These are phyloP conservation scores for Citrus cavaleriei DNA, from an alignment of 345 rosid species.

Conservation along the genomic window DNA sequence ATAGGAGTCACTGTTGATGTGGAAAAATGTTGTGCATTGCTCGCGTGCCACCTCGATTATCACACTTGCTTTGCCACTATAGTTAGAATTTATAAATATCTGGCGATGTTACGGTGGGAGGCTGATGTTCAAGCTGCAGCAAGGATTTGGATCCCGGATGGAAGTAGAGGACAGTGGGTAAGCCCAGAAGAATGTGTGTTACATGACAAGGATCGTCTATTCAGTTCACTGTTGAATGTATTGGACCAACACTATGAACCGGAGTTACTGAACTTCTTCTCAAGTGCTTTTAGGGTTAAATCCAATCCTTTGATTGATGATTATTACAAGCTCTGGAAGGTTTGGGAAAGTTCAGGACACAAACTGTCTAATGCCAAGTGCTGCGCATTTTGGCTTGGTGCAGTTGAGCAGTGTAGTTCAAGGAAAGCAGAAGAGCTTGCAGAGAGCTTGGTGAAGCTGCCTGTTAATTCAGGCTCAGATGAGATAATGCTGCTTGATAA, in stretches of 20 bases:
- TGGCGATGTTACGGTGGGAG: conserved; percentile 32
- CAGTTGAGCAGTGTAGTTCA: conserved; percentile 15
- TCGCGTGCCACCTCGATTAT: conserved; percentile 34
- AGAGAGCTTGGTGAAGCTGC: conserved; percentile 41
- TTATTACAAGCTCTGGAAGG: conserved; percentile 61
- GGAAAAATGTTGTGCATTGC: conserved; percentile 24
- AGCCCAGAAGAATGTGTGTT: conserved; percentile 43
- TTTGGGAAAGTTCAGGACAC: conserved; percentile 42
- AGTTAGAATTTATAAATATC: conserved; percentile 43
- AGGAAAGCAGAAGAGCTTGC: conserved; percentile 23
- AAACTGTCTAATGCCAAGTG: conserved; percentile 44
- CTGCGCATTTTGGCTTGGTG: conserved; percentile 62
- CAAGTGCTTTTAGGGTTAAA: conserved; percentile 35
- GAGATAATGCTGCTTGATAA: conserved; percentile 34
- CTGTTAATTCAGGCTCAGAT: conserved; percentile 34
- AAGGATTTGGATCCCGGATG: conserved; percentile 55
- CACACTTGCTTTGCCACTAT: conserved; percentile 41
- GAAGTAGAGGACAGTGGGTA: conserved; percentile 44
- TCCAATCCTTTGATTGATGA: conserved; percentile 44
- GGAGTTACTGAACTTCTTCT: conserved; percentile 34
- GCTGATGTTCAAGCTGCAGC: conserved; percentile 14
- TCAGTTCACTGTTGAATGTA: conserved; percentile 38
- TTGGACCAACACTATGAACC: conserved; percentile 41
- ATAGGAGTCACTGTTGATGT: conserved; percentile 46
- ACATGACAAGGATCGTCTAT: conserved; percentile 48